Evolutionary conservation across 2,329 filamentous ascomycete genomes (phyloP), one percentile per base, ranked within the genome.

Genomic region (Tolypocladium guangdongense): DNA sequence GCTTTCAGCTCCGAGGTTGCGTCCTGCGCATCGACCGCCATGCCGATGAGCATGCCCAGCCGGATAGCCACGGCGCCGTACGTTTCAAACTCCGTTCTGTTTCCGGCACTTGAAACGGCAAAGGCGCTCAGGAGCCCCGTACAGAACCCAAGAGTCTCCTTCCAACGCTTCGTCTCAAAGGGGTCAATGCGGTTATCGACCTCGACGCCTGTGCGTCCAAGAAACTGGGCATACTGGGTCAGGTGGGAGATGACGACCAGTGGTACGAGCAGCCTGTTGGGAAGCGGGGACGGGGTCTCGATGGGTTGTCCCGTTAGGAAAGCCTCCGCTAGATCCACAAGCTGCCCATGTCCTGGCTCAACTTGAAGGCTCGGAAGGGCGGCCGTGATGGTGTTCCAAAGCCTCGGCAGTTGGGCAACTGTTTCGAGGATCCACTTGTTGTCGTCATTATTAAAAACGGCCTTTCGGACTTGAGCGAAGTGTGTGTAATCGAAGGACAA

Each of bases 221-320:
- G 30, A 20, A n/a, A 50, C 20, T 27, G 22, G 16, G 47, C 33
- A 54, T 72, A 72, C 49, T 72, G 61, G 7, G 58, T 59, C 10
- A 73, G 59, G n/a, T 74, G 72, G 5, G 60, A 60, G 46, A 69
- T 59, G 18, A 74, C 63, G 7, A 72, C 66, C 7, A 74, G 61
- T 0, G 71, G 70, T 6, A 61, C 65, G 22, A 73, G 62, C 14
- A 72, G 51, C 14, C 62, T 60, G 52, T 68, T 68, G 1, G 65
- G 63, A 10, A 68, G 56, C 27, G 54, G 54, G 22, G 27, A 52
- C 20, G 39, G 18, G 24, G 30, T 49, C 10, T 46, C 20, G 7
- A 50, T 7, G 2, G 41, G 8, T 22, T 39, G 24, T n/a, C 51
- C 54, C 8, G 50, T 55, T 7, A 4, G 12, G 16, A 55, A 47